Base-by-base conservation (phyloP, 352 stramenopile species). In the Blastocystis hominis region DNA sequence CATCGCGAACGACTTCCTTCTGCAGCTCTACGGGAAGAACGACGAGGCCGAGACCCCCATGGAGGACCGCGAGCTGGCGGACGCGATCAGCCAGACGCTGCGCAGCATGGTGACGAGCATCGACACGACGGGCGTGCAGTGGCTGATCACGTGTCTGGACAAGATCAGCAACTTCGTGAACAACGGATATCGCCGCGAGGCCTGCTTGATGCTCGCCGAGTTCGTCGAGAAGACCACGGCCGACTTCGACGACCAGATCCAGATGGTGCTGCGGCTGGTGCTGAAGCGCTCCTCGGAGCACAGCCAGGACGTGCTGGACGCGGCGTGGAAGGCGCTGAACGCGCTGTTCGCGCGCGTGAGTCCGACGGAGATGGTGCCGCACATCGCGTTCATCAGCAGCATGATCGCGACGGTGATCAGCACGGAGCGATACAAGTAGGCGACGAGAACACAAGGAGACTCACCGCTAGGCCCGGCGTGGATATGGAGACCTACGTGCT, bases 341-440 rank as follows among this genome's bases (percentile, higher is more conserved):
- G 93, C 93, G 34, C 92, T 98, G 86, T 96, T 97, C 84, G 93
- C 90, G 62, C 93, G 93, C 30, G 93, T 95, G 30, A 93, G 93
- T 34, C 93, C 94, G 7, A 96, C 98, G 88, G 92, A 95, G 68
- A 91, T 98, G 76, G 91, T 94, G 34, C 93, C 94, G n/a, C 93
- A 98, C 89, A 90, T 98, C 62, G 93, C 97, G 89, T 98, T 98
- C 81, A 97, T 98, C 87, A 93, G 94, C 42, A 97, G 98, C 89
- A 94, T 95, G 3, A 95, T 99, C 89, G 95, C 95, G 75, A 97
- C 94, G 80, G 93, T 98, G 90, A 95, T 98, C 53, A 88, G 69
- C 2, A 84, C 72, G 3, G 61, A 97, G 93, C 89, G 95, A 97
- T 90, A 94, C 94, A 75, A 92, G 95, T 86, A 94, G 96, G 90